These are phyloP conservation scores for Artemisia tridentata DNA, from an alignment of 129 eudicot genomes.

Conservation along the genomic window DNA sequence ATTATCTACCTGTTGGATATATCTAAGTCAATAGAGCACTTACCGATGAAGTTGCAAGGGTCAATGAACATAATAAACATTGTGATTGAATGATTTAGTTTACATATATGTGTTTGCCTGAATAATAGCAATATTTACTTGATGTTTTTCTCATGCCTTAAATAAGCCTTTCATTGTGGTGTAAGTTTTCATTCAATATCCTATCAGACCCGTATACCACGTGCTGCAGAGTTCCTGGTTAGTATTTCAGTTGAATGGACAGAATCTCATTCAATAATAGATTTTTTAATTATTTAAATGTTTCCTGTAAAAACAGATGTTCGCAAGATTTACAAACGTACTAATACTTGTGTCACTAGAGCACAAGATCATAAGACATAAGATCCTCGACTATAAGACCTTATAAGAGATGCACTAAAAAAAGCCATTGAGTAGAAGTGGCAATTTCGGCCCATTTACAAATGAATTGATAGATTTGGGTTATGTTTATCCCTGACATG, in stretches of 20 bases:
- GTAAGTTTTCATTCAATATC: background rate
- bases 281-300: too few relatives aligned
- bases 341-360: too few relatives aligned
- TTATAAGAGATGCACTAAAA: too few relatives aligned
- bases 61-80: conserved; percentile 12
- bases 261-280: too few relatives aligned
- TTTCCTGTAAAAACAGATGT: too few relatives aligned
- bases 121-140: conserved; percentile 8
- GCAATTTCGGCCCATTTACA: background rate
- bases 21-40: conserved; percentile 2
- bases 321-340: too few relatives aligned
- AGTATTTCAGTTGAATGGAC: too few relatives aligned
- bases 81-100: conserved; percentile 3
- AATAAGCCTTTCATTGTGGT: background rate
- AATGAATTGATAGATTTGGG: background rate
- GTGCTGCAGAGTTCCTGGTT: too few relatives aligned
- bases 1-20: conserved; percentile 64
- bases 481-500: background rate
- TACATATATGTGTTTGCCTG: background rate
- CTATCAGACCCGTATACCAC: too few relatives aligned
- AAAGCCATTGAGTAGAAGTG: background rate
- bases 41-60: background rate
- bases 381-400: too few relatives aligned
- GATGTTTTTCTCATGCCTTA: background rate
- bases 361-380: too few relatives aligned